Percentiles rank a stretch among this genome's conserved stretches.
Evolutionary conservation across 805 yeast species (phyloP).

Genomic region (Pichia nanzhaoensis): DNA sequence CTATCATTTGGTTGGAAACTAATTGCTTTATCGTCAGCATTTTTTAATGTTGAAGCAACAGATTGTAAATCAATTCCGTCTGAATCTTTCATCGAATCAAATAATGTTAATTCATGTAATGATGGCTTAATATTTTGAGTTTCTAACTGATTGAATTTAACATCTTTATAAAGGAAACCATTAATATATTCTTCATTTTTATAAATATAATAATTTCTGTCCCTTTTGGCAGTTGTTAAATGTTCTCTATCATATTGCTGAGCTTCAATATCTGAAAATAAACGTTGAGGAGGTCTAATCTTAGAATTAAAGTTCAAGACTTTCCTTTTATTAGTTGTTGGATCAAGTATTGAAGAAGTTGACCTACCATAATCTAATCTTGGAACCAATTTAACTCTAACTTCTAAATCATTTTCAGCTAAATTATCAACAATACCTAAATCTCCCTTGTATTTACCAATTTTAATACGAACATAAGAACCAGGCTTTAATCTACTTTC

Average conservation of each 20-base stretch:
- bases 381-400: slow-evolving; percentile 87
- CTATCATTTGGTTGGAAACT: slow-evolving; percentile 89
- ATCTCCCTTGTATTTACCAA: slow-evolving; percentile 91
- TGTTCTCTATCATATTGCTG: slow-evolving; percentile 71
- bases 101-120: slow-evolving; percentile 79
- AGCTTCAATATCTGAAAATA: slow-evolving; percentile 87
- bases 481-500: slow-evolving; percentile 90
- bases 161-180: slow-evolving; percentile 83
- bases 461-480: slow-evolving; percentile 79
- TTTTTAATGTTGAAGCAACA: slow-evolving; percentile 79
- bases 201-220: slow-evolving; percentile 59
- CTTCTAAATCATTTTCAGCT: slow-evolving; percentile 92
- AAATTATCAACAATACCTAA: slow-evolving; percentile 88
- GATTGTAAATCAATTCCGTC: slow-evolving; percentile 82
- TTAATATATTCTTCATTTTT: slow-evolving; percentile 84
- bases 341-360: slow-evolving; percentile 22
- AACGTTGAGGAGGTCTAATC: slow-evolving; percentile 74
- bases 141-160: slow-evolving; percentile 73
- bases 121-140: slow-evolving; percentile 77
- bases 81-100: slow-evolving; percentile 46
- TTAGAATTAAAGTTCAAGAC: slow-evolving; percentile 47
- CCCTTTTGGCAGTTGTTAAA: slow-evolving; percentile 54
- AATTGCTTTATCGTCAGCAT: slow-evolving; percentile 46
- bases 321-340: slow-evolving; percentile 29
- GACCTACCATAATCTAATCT: slow-evolving; percentile 83